Percentiles rank a stretch among this genome's conserved stretches.
Conservation (phyloP, 805 yeast species). For the Limtongozyma cylindracea region DNA sequence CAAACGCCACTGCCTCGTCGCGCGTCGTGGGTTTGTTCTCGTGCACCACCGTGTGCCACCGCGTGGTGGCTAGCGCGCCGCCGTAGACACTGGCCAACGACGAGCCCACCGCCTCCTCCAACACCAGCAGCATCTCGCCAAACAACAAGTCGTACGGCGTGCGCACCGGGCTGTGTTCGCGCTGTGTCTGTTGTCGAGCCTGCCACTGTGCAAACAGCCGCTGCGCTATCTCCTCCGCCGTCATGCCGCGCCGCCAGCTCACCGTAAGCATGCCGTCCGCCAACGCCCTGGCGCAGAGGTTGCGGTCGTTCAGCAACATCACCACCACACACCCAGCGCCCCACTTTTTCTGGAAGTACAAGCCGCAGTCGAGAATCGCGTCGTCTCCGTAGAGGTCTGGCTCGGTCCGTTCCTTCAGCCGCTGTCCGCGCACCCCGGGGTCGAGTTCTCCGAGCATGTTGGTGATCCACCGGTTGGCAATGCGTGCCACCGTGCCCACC, state of each 20-base stretch:
- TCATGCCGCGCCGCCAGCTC: conserved; percentile 18
- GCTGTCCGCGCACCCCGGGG: conserved; percentile 39
- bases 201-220: conserved; percentile 12
- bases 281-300: conserved; percentile 57
- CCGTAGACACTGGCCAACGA: conserved; percentile 20
- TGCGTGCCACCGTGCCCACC: conserved; percentile 33
- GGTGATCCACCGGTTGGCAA: conserved; percentile 64
- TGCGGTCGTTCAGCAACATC: conserved; percentile 59
- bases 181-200: conserved; percentile 1
- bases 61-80: conserved; percentile 6
- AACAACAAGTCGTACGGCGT: background rate
- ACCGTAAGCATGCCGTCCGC: conserved; percentile 43
- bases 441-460: conserved; percentile 23
- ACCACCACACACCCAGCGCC: no score
- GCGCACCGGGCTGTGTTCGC: conserved; percentile 1
- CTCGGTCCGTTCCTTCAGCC: conserved; percentile 23
- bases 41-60: conserved; percentile 14
- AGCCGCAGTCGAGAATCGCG: conserved; percentile 66
- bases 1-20: conserved; percentile 10
- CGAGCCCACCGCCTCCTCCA: conserved; percentile 21
- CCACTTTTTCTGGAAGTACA: conserved; percentile 45
- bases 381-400: conserved; percentile 34
- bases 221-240: conserved; percentile 14
- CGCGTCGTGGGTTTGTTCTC: conserved; percentile 1
- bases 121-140: background rate